Evolutionary conservation across 2,329 filamentous ascomycete genomes (phyloP).

Genomic region (Beauveria asiatica): DNA sequence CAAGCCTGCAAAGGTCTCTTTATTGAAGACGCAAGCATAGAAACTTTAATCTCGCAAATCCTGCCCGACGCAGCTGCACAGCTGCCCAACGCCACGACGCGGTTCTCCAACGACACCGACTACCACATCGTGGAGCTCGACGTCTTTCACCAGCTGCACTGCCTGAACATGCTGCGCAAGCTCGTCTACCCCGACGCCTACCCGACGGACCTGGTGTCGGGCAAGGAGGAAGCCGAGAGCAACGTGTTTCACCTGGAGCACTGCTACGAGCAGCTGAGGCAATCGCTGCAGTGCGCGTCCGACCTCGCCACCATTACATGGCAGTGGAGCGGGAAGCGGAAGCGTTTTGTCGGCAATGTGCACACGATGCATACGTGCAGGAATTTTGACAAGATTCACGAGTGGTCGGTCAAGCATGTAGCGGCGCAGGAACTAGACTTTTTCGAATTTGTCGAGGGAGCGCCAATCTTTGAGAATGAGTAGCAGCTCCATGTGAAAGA

Average conservation of each 20-base stretch:
- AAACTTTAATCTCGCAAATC: constrained; percentile 51
- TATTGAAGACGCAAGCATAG: background rate
- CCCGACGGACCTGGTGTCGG: constrained; percentile 27
- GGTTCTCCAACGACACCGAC: constrained; percentile 42
- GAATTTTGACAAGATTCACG: constrained; percentile 41
- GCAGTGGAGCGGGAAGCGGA: constrained; percentile 34
- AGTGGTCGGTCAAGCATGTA: constrained; percentile 35
- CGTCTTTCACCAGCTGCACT: constrained; percentile 45
- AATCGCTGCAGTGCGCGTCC: constrained; percentile 45
- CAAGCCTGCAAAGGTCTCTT: background rate
- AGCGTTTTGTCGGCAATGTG: constrained; percentile 44
- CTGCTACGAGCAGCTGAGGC: constrained; percentile 45
- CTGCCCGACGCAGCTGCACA: constrained; percentile 41
- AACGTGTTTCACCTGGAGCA: constrained; percentile 32
- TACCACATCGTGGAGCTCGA: constrained; percentile 49
- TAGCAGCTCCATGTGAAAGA: background rate
- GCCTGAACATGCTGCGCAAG: constrained; percentile 38
- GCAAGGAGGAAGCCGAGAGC: constrained; percentile 34
- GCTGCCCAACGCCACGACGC: constrained; percentile 43
- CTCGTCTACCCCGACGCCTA: constrained; percentile 42
- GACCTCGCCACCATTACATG: constrained; percentile 48
- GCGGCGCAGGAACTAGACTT: constrained; percentile 11
- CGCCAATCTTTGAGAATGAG: constrained; percentile 9
- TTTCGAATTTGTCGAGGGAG: constrained; percentile 13
- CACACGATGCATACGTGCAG: constrained; percentile 43